Evolutionary conservation across 345 rosid species (phyloP), one percentile per base, ranked within the genome.

Genomic region (Erysimum cheiranthoides): DNA sequence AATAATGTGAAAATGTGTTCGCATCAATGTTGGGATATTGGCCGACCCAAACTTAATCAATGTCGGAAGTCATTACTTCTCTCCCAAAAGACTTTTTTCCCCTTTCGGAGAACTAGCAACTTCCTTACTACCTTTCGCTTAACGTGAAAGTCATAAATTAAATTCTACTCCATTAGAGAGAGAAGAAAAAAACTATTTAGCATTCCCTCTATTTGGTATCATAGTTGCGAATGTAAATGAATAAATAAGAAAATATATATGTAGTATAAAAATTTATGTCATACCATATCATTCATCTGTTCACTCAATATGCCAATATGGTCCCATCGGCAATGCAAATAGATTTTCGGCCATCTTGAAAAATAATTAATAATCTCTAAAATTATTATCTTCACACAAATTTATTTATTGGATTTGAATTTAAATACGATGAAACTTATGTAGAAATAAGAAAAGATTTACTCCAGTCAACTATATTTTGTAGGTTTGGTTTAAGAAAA

Each of bases 11-110:
- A 60, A 59, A 39, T 39, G 61, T 81, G 90, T 85, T 86, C 68
- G 60, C 62, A 74, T 87, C 89, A 81, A n/a, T 90, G 93, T 76
- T 73, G 68, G 82, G 54, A 83, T 79, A 86, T 88, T 85, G 36
- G 57, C 93, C 91, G 90, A 88, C 93, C 90, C 50, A 73, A 78
- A 73, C 80, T 82, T 82, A 68, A 75, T 75, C 25, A 50, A 27
- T 85, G 92, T 86, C 90, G 82, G 82, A 8, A 51, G 50, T 75
- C 65, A 80, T 75, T 38, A 70, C 53, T 69, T 65, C 64, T 79
- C 73, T 70, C 60, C 35, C 76, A 46, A 42, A 77, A 76, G 12
- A 59, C 63, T 30, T 21, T 59, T 54, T 57, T 9, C 10, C 45
- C 35, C 25, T 21, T 32, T 73, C 8, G 8, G 12, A 61, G 51